Percentiles rank a stretch among this genome's conserved stretches.
These are phyloP conservation scores for Antarctomyces pellizariae DNA, from an alignment of 495 filamentous ascomycete species.

Conservation along the genomic window DNA sequence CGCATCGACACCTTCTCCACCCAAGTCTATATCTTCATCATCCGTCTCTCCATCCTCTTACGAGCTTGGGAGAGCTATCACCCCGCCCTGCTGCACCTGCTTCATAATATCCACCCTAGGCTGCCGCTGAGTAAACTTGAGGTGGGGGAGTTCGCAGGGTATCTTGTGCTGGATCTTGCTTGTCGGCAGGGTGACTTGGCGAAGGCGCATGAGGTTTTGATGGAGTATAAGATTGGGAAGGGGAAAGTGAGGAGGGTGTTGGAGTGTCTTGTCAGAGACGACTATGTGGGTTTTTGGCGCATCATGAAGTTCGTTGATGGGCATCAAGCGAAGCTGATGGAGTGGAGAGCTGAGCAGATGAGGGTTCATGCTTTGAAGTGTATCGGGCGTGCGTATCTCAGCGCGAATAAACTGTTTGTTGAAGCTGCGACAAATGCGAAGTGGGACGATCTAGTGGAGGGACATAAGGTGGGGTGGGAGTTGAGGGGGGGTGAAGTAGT, in stretches of 20 bases:
- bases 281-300: conserved; percentile 61
- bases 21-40: conserved; percentile 56
- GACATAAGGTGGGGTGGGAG: conserved; percentile 61
- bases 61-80: conserved; percentile 72
- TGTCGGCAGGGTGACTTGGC: conserved; percentile 59
- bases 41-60: conserved; percentile 56
- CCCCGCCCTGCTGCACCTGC: conserved; percentile 58
- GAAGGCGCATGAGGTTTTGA: conserved; percentile 41
- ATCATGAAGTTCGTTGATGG: conserved; percentile 49
- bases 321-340: conserved; percentile 51
- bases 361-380: conserved; percentile 56
- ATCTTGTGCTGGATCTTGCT: conserved; percentile 69
- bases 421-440: conserved; percentile 31
- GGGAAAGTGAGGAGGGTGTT: conserved; percentile 41
- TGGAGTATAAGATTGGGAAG: conserved; percentile 30
- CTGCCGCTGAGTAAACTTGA: conserved; percentile 42
- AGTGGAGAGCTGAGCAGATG: conserved; percentile 49
- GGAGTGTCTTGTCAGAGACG: conserved; percentile 46
- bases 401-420: conserved; percentile 37
- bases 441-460: conserved; percentile 44
- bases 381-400: conserved; percentile 61
- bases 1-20: conserved; percentile 45
- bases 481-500: conserved; percentile 41
- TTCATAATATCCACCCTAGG: conserved; percentile 41
- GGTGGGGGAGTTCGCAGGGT: conserved; percentile 51